Evolutionary conservation across 768 basidiomycete genomes (phyloP).

Genomic region (Tephrocybe sp.): DNA sequence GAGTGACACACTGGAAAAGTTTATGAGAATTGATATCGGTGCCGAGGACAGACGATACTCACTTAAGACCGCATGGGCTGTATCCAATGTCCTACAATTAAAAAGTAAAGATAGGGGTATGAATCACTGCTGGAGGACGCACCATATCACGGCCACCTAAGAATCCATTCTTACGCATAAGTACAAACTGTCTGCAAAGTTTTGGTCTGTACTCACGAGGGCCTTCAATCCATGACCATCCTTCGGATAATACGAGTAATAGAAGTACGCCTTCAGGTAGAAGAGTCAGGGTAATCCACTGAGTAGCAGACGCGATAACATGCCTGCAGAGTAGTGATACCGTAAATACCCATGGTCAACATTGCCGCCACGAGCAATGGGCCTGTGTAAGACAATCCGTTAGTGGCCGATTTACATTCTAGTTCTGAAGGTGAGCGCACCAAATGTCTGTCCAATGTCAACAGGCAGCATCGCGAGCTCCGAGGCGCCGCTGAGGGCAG

Average conservation of each 20-base stretch:
- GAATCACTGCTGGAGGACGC: conserved; percentile 6
- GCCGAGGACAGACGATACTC: conserved; percentile 13
- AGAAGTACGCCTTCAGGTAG: conserved; percentile 37
- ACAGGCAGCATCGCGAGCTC: conserved; percentile 5
- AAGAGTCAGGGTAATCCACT: neutral
- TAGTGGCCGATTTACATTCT: neutral
- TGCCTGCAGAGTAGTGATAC: conserved; percentile 45
- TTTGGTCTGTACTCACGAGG: conserved; percentile 27
- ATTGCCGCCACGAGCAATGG: conserved; percentile 38
- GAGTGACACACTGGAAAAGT: conserved; percentile 37
- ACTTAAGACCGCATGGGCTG: conserved; percentile 41
- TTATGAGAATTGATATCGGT: conserved; percentile 4
- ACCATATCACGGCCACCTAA: conserved; percentile 38
- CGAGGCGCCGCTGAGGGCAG: neutral
- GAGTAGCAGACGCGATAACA: neutral
- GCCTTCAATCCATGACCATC: conserved; percentile 32
- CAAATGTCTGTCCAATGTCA: conserved; percentile 30
- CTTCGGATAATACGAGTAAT: conserved; percentile 39
- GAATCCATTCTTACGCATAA: neutral
- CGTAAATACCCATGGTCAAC: conserved; percentile 38
- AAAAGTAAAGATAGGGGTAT: neutral
- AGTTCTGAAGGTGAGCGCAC: conserved; percentile 19
- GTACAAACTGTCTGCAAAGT: neutral
- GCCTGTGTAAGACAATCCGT: conserved; percentile 21
- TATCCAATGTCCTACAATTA: conserved; percentile 36